Conservation (phyloP, 139 green algal species). For the Eudorina sp. region DNA sequence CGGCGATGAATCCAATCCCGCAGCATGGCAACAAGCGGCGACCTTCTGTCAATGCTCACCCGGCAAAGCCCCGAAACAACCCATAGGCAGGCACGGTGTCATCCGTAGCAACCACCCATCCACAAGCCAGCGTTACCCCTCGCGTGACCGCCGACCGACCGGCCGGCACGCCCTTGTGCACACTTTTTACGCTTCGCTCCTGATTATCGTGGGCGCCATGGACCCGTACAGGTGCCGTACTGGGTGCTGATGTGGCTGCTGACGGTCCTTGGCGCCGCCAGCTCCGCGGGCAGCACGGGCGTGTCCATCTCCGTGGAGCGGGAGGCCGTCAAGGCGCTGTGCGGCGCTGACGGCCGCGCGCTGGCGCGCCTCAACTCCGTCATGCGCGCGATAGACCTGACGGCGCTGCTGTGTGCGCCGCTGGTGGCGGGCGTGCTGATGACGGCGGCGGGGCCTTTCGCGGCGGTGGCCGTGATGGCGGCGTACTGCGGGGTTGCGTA, state of each 20-base stretch:
- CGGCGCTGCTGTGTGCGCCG: slow-evolving; percentile 77
- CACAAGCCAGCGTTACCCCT: too few relatives aligned
- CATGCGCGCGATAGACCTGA: slow-evolving; percentile 89
- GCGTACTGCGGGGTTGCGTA: slow-evolving; percentile 74
- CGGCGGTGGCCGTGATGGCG: slow-evolving; percentile 58
- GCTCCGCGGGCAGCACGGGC: slow-evolving; percentile 72
- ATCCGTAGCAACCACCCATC: too few relatives aligned
- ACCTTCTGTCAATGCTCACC: too few relatives aligned
- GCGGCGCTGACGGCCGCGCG: slow-evolving; percentile 42
- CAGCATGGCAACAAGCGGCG: too few relatives aligned
- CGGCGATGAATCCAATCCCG: too few relatives aligned
- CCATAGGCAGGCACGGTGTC: too few relatives aligned
- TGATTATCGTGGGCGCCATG: too few relatives aligned
- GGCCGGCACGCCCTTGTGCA: too few relatives aligned
- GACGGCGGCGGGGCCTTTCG: slow-evolving; percentile 57
- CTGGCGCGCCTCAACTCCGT: slow-evolving; percentile 1
- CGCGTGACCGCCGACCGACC: too few relatives aligned
- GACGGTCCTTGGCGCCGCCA: slow-evolving; percentile 62
- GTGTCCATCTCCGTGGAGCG: slow-evolving; percentile 76
- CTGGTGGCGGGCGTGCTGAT: slow-evolving; percentile 79
- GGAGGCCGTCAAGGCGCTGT: slow-evolving; percentile 72
- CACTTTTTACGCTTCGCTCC: too few relatives aligned
- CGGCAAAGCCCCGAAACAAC: too few relatives aligned
- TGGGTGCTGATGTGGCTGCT: slow-evolving; percentile 55
- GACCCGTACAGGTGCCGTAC: slow-evolving; percentile 48